These are phyloP conservation scores for Saccharum spontaneum DNA, from an alignment of 176 grass and related monocot genomes.

Conservation along the genomic window DNA sequence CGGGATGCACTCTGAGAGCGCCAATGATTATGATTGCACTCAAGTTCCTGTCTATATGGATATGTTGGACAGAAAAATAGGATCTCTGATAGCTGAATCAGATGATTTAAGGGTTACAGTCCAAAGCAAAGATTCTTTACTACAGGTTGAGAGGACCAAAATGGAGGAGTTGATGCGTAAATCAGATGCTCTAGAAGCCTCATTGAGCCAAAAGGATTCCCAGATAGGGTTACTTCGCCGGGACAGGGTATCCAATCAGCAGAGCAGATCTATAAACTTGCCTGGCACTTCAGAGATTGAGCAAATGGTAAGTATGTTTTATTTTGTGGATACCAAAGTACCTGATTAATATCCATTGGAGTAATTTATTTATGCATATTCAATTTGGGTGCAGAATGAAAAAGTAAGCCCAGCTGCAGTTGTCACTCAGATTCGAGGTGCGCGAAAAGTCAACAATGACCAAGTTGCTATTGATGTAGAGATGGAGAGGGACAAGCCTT, in stretches of 20 bases:
- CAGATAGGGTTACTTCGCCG: conserved; percentile 58
- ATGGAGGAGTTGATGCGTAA: conserved; percentile 65
- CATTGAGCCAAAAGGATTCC: conserved; percentile 64
- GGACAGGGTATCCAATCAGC: conserved; percentile 48
- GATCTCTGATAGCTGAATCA: conserved; percentile 61
- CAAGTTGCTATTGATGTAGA: conserved; percentile 94
- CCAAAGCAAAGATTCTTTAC: conserved; percentile 83
- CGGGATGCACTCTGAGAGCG: conserved; percentile 42
- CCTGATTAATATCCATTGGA: neutral
- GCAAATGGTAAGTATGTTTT: conserved; percentile 59
- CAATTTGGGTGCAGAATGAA: conserved; percentile 62
- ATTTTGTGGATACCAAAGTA: conserved; percentile 5
- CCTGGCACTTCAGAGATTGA: conserved; percentile 79
- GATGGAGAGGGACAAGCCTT: conserved; percentile 51
- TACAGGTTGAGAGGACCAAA: conserved; percentile 73
- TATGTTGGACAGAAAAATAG: conserved; percentile 74
- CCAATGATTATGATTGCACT: conserved; percentile 50
- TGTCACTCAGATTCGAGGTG: conserved; percentile 68
- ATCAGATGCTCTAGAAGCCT: conserved; percentile 77
- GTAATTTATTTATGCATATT: conserved; percentile 22
- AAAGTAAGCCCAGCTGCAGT: conserved; percentile 54
- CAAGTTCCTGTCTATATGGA: conserved; percentile 65
- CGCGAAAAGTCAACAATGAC: conserved; percentile 77
- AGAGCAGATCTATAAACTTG: conserved; percentile 51
- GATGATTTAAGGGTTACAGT: conserved; percentile 60